These are phyloP conservation scores for Sugiyamaella boreocaroliniensis DNA, from an alignment of 805 yeast genomes.

Conservation along the genomic window DNA sequence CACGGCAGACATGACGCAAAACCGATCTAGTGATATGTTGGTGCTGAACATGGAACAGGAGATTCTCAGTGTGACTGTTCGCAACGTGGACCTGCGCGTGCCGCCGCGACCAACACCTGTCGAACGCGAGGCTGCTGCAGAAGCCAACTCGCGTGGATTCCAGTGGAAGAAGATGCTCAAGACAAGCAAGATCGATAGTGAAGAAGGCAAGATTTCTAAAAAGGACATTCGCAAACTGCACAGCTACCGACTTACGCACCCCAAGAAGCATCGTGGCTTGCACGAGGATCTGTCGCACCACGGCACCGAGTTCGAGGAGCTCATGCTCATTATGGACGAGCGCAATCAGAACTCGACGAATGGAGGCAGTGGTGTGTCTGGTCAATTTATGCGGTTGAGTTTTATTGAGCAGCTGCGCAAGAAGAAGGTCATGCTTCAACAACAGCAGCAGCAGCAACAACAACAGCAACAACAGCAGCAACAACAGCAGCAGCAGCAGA, in stretches of 20 bases:
- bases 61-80: conserved; percentile 65
- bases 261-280: conserved; percentile 38
- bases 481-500: conserved; percentile 29
- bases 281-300: conserved; percentile 72
- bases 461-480: conserved; percentile 18
- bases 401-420: conserved; percentile 83
- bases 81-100: conserved; percentile 70
- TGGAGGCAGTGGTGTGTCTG: conserved; percentile 35
- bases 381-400: conserved; percentile 77
- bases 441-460: conserved; percentile 19
- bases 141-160: neutral
- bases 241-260: conserved; percentile 30
- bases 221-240: conserved; percentile 11
- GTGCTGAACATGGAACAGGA: conserved; percentile 86
- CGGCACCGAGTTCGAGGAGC: conserved; percentile 73
- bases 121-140: conserved; percentile 18
- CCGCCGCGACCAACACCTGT: conserved; percentile 36
- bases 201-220: conserved; percentile 28
- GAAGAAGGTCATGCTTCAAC: conserved; percentile 37
- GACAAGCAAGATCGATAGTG: conserved; percentile 4
- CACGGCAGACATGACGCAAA: conserved; percentile 67
- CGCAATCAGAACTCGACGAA: conserved; percentile 26
- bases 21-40: conserved; percentile 67
- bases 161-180: neutral
- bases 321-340: conserved; percentile 68